phyloP scores from a whole-genome alignment of 441 rosid genomes.

The Erodium moschatum region DNA sequence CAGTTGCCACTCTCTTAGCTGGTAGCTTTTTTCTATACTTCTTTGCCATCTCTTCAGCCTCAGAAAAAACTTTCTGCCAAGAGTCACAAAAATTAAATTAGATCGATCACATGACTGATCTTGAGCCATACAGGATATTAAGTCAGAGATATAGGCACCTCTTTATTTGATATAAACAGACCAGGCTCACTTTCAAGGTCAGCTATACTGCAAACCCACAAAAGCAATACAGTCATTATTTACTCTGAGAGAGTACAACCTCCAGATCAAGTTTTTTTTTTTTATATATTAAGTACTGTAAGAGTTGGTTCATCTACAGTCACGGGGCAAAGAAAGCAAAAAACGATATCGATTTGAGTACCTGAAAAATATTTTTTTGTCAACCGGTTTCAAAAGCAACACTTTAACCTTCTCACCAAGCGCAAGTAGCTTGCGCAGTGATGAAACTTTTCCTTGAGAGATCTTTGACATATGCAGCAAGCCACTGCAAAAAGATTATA shows the following conservation, averaged over 20 bases:
- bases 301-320: no score
- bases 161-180: slow-evolving; percentile 52
- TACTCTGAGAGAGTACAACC: no score
- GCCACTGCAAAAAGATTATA: slow-evolving; percentile 41
- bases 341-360: slow-evolving; percentile 18
- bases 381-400: slow-evolving; percentile 64
- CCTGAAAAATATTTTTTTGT: slow-evolving; percentile 86
- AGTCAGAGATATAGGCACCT: slow-evolving; percentile 33
- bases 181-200: slow-evolving; percentile 89
- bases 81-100: no score
- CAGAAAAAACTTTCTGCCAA: slow-evolving; percentile 55
- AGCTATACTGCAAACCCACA: slow-evolving; percentile 43
- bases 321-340: no score
- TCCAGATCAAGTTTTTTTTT: no score
- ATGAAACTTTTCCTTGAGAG: slow-evolving; percentile 38
- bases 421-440: slow-evolving; percentile 53
- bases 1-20: slow-evolving; percentile 13
- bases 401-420: slow-evolving; percentile 67
- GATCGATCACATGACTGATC: background rate
- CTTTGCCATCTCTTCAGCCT: slow-evolving; percentile 78
- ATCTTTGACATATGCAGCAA: slow-evolving; percentile 82
- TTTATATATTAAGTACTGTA: no score
- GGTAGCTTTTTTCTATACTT: slow-evolving; percentile 55
- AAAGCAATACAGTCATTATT: no score
- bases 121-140: background rate